Evolutionary conservation across 2,329 filamentous ascomycete species (phyloP).

Genomic region (Aspergillus texensis): DNA sequence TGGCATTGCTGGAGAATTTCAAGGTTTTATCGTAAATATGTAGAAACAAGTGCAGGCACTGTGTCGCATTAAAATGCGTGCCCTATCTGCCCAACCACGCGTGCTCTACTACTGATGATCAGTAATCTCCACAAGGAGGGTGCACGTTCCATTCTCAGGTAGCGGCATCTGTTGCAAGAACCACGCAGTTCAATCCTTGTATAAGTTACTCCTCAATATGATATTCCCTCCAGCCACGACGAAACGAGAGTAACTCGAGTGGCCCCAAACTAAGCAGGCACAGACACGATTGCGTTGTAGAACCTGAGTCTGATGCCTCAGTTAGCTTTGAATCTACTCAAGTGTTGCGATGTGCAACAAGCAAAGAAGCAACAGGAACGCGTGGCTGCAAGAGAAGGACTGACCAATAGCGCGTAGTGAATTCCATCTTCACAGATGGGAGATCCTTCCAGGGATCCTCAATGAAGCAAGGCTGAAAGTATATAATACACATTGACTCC

Average conservation of each 20-base stretch:
- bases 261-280: neutral
- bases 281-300: neutral
- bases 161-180: neutral
- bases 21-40: no score
- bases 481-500: constrained; percentile 8
- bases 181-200: no score
- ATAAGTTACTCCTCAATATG: neutral
- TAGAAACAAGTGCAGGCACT: no score
- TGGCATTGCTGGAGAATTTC: neutral
- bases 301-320: neutral
- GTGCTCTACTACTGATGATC: neutral
- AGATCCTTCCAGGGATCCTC: constrained; percentile 25
- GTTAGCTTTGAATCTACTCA: neutral
- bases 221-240: no score
- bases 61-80: neutral
- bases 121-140: neutral
- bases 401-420: constrained; percentile 11
- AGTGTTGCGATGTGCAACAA: neutral
- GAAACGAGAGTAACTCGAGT: neutral
- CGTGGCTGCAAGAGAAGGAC: neutral
- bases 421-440: constrained; percentile 8
- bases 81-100: neutral
- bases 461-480: constrained; percentile 25
- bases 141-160: neutral
- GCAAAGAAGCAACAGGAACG: neutral